Base-by-base conservation (phyloP, 257 asterid species). In the Solanum peruvianum region DNA sequence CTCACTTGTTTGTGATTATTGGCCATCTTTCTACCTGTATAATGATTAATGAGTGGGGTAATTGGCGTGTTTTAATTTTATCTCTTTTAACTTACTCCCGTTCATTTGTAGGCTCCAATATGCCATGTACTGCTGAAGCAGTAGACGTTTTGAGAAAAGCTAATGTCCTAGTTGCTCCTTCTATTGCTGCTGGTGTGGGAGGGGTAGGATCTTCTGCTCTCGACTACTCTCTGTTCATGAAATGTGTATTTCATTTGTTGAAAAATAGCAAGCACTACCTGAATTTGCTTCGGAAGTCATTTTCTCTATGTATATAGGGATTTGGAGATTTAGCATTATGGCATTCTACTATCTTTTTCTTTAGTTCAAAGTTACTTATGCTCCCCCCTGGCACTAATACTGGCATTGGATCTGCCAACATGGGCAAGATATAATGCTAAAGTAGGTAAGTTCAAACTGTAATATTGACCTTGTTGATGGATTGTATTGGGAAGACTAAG, bases 121-220 rank as follows among this genome's bases (percentile, higher is more conserved):
- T 97, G 99, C 99, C 99, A 25, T 95, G 98, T 87, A 93, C 96
- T 39, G 95, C 98, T 39, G 99, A 94, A 88, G 99, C 99, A 70
- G 95, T 93, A 86, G 99, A 97, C 85, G 92, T 97, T 81, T 88
- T 97, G 87, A 93, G 98, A 86, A 95, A 96, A 93, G 98, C 96
- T 49, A 94, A 92, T 89, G 94, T 97, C 87, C 90, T 94, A 49
- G 95, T 95, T 85, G 99, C 99, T 86, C 98, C 99, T 76, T 94
- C 99, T 73, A 93, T 95, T 93, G 98, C 99, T 89, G 96, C 98
- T 86, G 99, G 99, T 83, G 99, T 96, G 82, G 99, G 98, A 89
- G 99, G 99, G 98, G 99, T 97, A 95, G 45, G 92, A 52, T 44
- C 35, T 66, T 77, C 87, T 71, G 81, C 67, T 37, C 85, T 49